Evolutionary conservation across 441 rosid species (phyloP).

Genomic region (Corymbia citriodora): DNA sequence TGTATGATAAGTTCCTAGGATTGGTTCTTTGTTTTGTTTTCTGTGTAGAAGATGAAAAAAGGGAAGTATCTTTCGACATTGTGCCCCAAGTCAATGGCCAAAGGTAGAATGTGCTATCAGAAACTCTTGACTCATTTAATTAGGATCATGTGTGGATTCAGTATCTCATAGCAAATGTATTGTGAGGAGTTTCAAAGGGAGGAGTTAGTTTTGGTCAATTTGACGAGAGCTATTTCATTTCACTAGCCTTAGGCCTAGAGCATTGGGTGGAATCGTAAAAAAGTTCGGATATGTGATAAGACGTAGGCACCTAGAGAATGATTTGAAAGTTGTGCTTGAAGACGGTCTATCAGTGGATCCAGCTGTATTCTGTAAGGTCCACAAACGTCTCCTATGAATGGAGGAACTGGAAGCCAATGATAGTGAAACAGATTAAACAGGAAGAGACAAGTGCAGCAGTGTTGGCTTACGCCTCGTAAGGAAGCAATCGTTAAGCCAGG

Average conservation of each 20-base stretch:
- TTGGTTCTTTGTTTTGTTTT: neutral
- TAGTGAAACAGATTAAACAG: neutral
- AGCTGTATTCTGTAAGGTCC: neutral
- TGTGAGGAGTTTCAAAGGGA: neutral
- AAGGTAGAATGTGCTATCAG: neutral
- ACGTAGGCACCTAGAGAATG: neutral
- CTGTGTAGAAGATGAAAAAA: neutral
- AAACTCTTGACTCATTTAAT: neutral
- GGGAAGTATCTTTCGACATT: rapidly evolving
- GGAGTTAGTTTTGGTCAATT: neutral
- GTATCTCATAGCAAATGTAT: neutral
- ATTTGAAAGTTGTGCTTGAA: neutral
- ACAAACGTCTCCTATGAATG: rapidly evolving
- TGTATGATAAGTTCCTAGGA: neutral
- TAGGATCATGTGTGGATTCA: neutral
- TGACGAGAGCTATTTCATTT: neutral
- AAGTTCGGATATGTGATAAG: neutral
- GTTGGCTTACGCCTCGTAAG: neutral
- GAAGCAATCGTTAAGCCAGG: neutral
- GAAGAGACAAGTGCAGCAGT: neutral
- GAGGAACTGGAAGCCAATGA: neutral
- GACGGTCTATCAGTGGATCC: neutral
- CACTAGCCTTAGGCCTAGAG: neutral
- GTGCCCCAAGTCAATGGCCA: neutral
- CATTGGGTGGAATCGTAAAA: neutral